Evolutionary conservation across 1,284 basidiomycete genomes (phyloP), one percentile per base, ranked within the genome.

Genomic region (Phellinidium pouzarii): DNA sequence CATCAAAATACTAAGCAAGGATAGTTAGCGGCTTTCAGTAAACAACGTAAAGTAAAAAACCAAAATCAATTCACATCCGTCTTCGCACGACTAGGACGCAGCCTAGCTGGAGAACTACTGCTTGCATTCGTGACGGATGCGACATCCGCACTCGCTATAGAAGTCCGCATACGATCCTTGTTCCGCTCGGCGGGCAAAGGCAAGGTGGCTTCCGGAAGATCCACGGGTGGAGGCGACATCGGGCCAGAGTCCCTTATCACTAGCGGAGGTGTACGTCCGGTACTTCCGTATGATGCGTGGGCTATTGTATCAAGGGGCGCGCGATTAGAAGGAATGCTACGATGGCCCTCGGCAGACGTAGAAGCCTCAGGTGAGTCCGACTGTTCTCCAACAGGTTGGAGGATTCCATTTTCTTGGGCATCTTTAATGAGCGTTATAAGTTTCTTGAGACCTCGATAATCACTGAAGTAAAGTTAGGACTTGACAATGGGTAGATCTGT

Each of bases 371-470:
- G 42, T 8, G 48, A 37, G 17, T 50, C 47, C 22, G 22, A 14
- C 4, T n/a, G 40, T 46, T 52, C 53, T 51, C 42, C 31, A n/a
- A 41, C 8, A 22, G 49, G 41, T 37, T 53, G 36, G 25, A 49
- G 49, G 34, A 49, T 44, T n/a, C 17, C n/a, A 50, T 52, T 64
- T 66, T 50, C 72, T 66, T 74, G 69, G 0, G 68, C 68, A 48
- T 69, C 69, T 17, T 76, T 76, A 52, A 89, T 79, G 0, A 73
- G 74, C 3, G 72, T 71, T 20, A 90, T 83, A 17, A 75, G 72
- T 58, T 81, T 84, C 66, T 89, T 89, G 20, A 91, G 76, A 3
- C 75, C 78, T 1, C 76, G 76, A 61, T 90, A 91, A 64, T 90
- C 80, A 60, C 87, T 90, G 59, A 29, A 47, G 36, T 37, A 37